phyloP scores from a whole-genome alignment of 2,329 filamentous ascomycete species.

The Chaetomium strumarium region DNA sequence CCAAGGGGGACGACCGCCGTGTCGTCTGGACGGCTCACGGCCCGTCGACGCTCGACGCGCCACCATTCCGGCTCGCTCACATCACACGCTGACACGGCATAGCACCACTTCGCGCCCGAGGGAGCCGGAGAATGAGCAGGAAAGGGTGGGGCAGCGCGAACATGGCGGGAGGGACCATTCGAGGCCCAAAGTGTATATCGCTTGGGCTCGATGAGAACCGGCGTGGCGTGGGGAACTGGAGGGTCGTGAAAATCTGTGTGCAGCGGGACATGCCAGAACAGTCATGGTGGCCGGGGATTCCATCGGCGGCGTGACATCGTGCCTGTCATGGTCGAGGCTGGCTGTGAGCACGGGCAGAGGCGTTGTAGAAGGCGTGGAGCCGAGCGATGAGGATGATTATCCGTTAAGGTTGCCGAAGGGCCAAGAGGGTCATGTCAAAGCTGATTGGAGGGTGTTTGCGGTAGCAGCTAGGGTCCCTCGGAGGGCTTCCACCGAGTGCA shows the following conservation, averaged over 20 bases:
- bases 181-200: conserved; percentile 13
- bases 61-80: conserved; percentile 2
- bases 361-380: conserved; percentile 18
- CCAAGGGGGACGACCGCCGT: conserved; percentile 4
- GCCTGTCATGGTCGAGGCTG: conserved; percentile 7
- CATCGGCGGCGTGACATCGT: conserved; percentile 22
- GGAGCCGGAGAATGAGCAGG: not conserved
- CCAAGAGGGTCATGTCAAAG: conserved; percentile 19
- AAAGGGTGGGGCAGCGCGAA: not conserved
- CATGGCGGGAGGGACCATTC: not conserved
- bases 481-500: conserved; percentile 24
- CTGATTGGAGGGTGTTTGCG: conserved; percentile 21
- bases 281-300: conserved; percentile 14
- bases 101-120: conserved; percentile 10
- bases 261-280: conserved; percentile 19
- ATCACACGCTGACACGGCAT: conserved; percentile 10
- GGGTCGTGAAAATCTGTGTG: conserved; percentile 4
- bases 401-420: conserved; percentile 19
- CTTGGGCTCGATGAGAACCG: conserved; percentile 8
- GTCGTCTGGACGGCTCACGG: conserved; percentile 21
- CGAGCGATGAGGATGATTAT: conserved; percentile 21
- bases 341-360: conserved; percentile 7
- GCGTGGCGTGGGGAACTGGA: conserved; percentile 8
- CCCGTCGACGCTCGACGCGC: conserved; percentile 19
- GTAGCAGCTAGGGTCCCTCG: conserved; percentile 14